Evolutionary conservation across 2,329 filamentous ascomycete genomes (phyloP).

Genomic region (Fusarium tuaranense): DNA sequence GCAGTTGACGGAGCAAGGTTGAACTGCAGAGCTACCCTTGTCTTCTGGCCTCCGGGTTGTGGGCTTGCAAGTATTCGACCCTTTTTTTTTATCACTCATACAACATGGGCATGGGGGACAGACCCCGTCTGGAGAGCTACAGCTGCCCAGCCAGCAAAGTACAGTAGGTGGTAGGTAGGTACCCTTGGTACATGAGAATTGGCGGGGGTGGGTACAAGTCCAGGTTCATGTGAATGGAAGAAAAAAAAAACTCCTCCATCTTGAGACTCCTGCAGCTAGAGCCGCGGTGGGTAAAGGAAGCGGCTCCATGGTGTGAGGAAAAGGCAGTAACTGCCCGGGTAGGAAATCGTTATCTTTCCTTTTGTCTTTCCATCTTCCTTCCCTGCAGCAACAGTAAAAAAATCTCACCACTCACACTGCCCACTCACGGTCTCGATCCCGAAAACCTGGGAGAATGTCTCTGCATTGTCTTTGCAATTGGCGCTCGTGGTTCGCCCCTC

Average conservation of each 20-base stretch:
- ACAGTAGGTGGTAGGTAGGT: not conserved
- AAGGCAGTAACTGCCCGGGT: not conserved
- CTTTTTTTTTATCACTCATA: slow-evolving; percentile 14
- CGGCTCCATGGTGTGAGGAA: not conserved
- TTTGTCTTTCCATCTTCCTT: not conserved
- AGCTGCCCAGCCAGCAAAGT: not conserved
- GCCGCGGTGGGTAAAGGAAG: not conserved
- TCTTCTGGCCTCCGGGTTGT: not conserved
- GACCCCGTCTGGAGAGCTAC: not conserved
- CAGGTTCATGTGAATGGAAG: slow-evolving; percentile 12
- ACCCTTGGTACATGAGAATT: slow-evolving; percentile 23
- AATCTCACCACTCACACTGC: not conserved
- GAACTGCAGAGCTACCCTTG: slow-evolving; percentile 1
- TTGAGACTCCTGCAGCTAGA: not conserved
- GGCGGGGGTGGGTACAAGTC: slow-evolving; percentile 30
- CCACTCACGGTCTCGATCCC: not conserved
- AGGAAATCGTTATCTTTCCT: not conserved
- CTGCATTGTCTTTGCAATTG: slow-evolving; percentile 6
- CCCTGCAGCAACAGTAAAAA: not conserved
- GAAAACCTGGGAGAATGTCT: not conserved
- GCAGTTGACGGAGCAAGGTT: not conserved
- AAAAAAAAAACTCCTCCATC: not conserved
- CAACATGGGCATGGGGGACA: not conserved
- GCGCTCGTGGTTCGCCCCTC: slow-evolving; percentile 8
- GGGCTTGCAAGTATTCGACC: not conserved